These are phyloP conservation scores for Moesziomyces antarcticus DNA, from an alignment of 1,284 basidiomycete species.

Conservation along the genomic window DNA sequence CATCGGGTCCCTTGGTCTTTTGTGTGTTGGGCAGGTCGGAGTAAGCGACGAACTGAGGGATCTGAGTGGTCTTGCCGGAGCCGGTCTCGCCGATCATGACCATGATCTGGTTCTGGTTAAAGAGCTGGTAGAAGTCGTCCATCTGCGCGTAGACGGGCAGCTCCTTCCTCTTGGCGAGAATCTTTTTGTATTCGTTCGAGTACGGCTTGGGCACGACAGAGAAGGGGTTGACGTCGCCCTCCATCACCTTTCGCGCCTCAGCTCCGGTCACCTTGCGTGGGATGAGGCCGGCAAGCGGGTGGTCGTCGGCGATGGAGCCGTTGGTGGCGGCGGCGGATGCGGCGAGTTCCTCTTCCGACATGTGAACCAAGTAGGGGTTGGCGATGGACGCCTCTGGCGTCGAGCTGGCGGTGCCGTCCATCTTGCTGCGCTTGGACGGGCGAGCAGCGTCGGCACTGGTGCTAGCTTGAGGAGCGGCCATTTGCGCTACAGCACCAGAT, in stretches of 20 bases:
- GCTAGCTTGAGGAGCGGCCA: conserved; percentile 34
- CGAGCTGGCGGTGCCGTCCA: conserved; percentile 9
- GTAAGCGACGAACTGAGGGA: conserved; percentile 95
- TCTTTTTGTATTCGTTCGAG: conserved; percentile 84
- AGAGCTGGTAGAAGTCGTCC: conserved; percentile 89
- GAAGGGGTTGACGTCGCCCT: conserved; percentile 88
- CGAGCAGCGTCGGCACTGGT: conserved; percentile 38
- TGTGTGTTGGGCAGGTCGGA: conserved; percentile 84
- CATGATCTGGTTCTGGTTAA: conserved; percentile 86
- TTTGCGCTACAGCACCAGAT: neutral
- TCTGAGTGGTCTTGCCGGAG: conserved; percentile 98
- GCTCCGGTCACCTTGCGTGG: conserved; percentile 79
- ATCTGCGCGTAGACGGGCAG: conserved; percentile 93
- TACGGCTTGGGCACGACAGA: conserved; percentile 73
- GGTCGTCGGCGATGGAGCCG: conserved; percentile 55
- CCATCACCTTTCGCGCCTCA: conserved; percentile 80
- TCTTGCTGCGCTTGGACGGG: conserved; percentile 52
- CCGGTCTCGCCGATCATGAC: conserved; percentile 99
- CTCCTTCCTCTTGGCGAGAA: conserved; percentile 84
- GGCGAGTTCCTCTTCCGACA: conserved; percentile 31
- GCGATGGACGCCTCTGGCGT: conserved; percentile 29
- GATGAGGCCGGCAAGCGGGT: conserved; percentile 80
- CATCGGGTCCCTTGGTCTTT: conserved; percentile 56
- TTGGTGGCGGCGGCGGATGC: conserved; percentile 10
- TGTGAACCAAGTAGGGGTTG: conserved; percentile 63